These are phyloP conservation scores for Akebia trifoliata DNA, from an alignment of 164 flowering plant species.

Conservation along the genomic window DNA sequence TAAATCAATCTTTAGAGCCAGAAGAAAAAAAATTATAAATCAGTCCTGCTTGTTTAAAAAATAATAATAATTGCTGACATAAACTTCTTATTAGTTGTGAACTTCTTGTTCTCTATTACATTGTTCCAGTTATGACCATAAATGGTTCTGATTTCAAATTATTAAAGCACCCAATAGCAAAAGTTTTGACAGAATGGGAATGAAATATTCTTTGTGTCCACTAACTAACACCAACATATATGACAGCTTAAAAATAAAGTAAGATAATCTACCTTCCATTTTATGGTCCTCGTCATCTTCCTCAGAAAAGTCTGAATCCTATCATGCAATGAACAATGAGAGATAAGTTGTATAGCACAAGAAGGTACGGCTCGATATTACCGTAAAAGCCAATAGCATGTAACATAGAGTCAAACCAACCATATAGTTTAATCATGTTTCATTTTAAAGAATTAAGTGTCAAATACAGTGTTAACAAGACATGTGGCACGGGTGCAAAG, in stretches of 20 bases:
- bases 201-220: not conserved
- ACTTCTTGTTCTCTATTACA: too few species aligned
- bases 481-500: too few species aligned
- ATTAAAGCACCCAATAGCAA: not conserved
- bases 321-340: too few species aligned
- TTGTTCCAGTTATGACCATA: too few species aligned
- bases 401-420: too few species aligned
- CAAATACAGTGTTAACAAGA: too few species aligned
- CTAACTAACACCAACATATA: not conserved
- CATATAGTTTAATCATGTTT: too few species aligned
- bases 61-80: not conserved
- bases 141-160: not conserved
- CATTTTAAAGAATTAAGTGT: too few species aligned
- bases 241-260: not conserved
- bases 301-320: constrained; percentile 36
- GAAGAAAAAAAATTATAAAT: constrained; percentile 6
- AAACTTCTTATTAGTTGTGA: too few species aligned
- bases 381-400: too few species aligned
- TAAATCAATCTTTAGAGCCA: not conserved
- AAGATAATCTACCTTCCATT: constrained; percentile 35
- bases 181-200: not conserved
- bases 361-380: too few species aligned
- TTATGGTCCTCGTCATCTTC: constrained; percentile 33
- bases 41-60: not conserved
- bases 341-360: too few species aligned